Base-by-base conservation (phyloP, 768 basidiomycete genomes). In the Tulasnella sp. region DNA sequence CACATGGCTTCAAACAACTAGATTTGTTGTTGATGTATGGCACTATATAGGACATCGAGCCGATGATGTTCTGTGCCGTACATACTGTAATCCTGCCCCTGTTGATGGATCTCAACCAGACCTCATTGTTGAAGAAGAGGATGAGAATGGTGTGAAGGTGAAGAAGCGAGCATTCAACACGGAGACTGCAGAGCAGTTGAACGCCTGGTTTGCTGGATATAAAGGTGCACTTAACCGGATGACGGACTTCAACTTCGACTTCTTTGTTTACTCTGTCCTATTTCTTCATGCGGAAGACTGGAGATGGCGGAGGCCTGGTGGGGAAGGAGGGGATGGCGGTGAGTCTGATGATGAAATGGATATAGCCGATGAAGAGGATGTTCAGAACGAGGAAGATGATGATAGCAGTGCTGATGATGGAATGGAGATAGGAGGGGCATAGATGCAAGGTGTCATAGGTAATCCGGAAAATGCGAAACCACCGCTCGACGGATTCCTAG, bases 241-340 rank as follows among this genome's bases (percentile, higher is more conserved):
- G 42, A 43, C 42, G 7, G 42, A 43, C 22, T 43, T 27, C n/a
- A 43, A 43, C 20, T 43, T 43, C n/a, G 42, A 43, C 22, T 43
- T 43, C 31, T 25, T 43, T 43, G 12, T 43, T 22, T 24, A 43
- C 42, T 43, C 25, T 24, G 16, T 43, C n/a, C 16, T 43, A 9
- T 43, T 43, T 43, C 42, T 43, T 1, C 8, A 16, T 6, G 16
- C 42, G 31, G 31, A n/a, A 16, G 42, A 43, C 42, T 24, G 46
- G 20, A 12, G 3, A 4, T 19, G 27, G 9, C 15, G 46, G 24
- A n/a, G n/a, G n/a, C n/a, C n/a, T n/a, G n/a, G n/a, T n/a, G n/a
- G n/a, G n/a, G n/a, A n/a, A n/a, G n/a, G n/a, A n/a, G n/a, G n/a
- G n/a, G n/a, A n/a, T n/a, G n/a, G n/a, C n/a, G n/a, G n/a, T n/a